Conservation (phyloP, 2,329 filamentous ascomycete species). For the Colletotrichum lentis region DNA sequence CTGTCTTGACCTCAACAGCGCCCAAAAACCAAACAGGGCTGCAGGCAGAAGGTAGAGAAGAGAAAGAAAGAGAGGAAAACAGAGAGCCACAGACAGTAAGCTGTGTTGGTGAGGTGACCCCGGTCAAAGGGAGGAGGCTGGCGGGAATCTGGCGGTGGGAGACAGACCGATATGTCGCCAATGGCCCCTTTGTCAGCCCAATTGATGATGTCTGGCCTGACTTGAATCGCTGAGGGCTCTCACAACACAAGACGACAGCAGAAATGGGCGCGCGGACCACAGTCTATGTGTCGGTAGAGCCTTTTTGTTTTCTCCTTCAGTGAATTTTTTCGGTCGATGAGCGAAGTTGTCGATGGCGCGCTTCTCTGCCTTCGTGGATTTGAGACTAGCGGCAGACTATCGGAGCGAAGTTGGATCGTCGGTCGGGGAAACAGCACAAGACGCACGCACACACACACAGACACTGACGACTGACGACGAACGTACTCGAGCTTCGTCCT, state of each 20-base stretch:
- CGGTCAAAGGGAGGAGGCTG: conserved; percentile 22
- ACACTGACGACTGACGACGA: conserved; percentile 2
- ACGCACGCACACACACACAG: conserved; percentile 2
- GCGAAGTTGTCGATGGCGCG: conserved; percentile 24
- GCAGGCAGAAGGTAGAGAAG: conserved; percentile 19
- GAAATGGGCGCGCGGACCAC: conserved; percentile 21
- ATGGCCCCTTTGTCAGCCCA: conserved; percentile 21
- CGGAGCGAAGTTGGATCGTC: conserved; percentile 28
- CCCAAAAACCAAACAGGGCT: conserved; percentile 23
- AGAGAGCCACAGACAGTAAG: conserved; percentile 17
- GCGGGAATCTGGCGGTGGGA: conserved; percentile 17
- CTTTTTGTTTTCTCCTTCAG: too few relatives aligned
- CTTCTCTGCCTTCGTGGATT: conserved; percentile 23
- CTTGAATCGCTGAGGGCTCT: conserved; percentile 3
- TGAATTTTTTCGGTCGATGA: conserved; percentile 10
- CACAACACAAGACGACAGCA: conserved; percentile 13
- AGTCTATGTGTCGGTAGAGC: conserved; percentile 6
- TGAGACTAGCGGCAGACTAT: conserved; percentile 33
- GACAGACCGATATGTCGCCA: conserved; percentile 7
- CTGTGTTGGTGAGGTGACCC: conserved; percentile 17
- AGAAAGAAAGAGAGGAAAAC: neutral
- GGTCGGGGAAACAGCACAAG: conserved; percentile 26
- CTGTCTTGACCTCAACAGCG: conserved; percentile 23
- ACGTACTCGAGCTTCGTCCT: neutral
- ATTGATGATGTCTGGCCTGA: conserved; percentile 11